These are phyloP conservation scores for Boletus mariae DNA, from an alignment of 1,284 basidiomycete species.

Conservation along the genomic window DNA sequence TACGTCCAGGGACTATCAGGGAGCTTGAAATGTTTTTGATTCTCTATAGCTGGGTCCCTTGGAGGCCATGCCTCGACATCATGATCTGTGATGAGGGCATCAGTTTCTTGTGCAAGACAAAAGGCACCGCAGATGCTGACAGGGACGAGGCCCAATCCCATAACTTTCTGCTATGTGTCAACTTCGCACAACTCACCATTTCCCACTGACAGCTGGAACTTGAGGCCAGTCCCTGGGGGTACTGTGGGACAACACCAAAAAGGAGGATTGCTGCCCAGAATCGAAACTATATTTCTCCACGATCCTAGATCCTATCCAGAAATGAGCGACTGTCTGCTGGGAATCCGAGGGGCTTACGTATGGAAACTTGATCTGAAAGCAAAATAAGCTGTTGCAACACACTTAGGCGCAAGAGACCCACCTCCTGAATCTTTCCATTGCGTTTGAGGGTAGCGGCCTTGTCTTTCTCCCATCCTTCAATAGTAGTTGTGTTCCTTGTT, in stretches of 20 bases:
- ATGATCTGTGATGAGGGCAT: constrained; percentile 12
- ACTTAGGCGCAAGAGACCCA: constrained; percentile 31
- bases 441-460: constrained; percentile 84
- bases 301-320: constrained; percentile 68
- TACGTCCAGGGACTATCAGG: constrained; percentile 80
- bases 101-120: constrained; percentile 1
- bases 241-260: constrained; percentile 82
- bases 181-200: constrained; percentile 75
- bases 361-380: constrained; percentile 78
- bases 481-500: constrained; percentile 87
- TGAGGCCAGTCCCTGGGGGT: constrained; percentile 70
- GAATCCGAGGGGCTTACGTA: constrained; percentile 57
- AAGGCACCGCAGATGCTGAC: constrained; percentile 5
- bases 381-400: constrained; percentile 6
- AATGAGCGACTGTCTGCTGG: constrained; percentile 8
- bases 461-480: constrained; percentile 98
- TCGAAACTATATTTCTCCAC: constrained; percentile 67
- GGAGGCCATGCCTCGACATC: constrained; percentile 52
- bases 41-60: constrained; percentile 44
- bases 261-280: constrained; percentile 72
- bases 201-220: constrained; percentile 65
- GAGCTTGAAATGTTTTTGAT: constrained; percentile 43
- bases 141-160: constrained; percentile 8
- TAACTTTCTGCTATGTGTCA: constrained; percentile 11
- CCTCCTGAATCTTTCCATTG: constrained; percentile 82